Base-by-base conservation (phyloP, 2,329 filamentous ascomycete genomes). In the Blastomyces parvus region DNA sequence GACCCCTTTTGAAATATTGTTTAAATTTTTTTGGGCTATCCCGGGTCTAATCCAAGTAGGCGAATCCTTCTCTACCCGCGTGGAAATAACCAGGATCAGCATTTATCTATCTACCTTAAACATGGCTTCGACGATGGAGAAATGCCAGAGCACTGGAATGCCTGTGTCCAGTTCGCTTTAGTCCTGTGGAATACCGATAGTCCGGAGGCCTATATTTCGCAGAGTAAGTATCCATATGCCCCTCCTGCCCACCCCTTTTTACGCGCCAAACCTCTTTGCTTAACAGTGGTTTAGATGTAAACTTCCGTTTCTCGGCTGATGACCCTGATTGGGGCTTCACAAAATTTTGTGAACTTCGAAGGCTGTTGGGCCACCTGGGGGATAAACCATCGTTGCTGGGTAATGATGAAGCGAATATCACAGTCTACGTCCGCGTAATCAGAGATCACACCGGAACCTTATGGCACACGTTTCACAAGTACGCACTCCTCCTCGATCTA, bases 401-500 rank as follows among this genome's bases (percentile, higher is more conserved):
- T 61, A 70, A 71, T 38, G 69, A 72, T 46, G 69, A 68, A 63
- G 70, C 69, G 2, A 71, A 70, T 14, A 52, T 72, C 56, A 72
- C 70, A 7, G 70, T 69, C 1, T 72, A 71, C 59, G 65, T 72
- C 9, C 69, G 69, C n/a, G 65, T 71, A 53, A 67, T 71, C 59
- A 71, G 70, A 65, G 70, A 72, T 58, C 69, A 70, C 5, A 72
- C 70, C 11, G 70, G 70, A n/a, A 68, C 71, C 2, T 58, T 72
- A 46, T 72, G 70, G 70, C 70, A 72, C 58, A 71, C 69, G 52
- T 55, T 62, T 33, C 5, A 27, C 8, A 22, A 62, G 60, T 62
- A 46, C 19, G 48, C 42, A 25, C n/a, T 56, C 44, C 19, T 11
- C 38, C 36, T 38, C 36, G 9, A n/a, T 44, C 22, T 59, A 22